Conservation (phyloP, 1,284 basidiomycete genomes). For the Abortiporus biennis region DNA sequence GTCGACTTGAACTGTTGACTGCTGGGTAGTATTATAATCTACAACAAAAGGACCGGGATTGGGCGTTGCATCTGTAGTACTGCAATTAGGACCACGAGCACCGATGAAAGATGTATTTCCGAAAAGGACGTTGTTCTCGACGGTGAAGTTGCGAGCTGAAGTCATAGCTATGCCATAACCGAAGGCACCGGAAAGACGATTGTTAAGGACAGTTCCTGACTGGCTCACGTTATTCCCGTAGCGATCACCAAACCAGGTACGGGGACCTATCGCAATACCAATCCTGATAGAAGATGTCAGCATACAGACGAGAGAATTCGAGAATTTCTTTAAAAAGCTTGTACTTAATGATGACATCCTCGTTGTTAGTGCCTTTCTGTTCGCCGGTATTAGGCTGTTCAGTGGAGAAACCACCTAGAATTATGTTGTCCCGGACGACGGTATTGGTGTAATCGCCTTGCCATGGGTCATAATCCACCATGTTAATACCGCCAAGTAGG, state of each 20-base stretch:
- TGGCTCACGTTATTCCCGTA: constrained; percentile 55
- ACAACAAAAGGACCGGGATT: constrained; percentile 53
- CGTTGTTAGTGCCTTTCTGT: constrained; percentile 47
- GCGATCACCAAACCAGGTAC: constrained; percentile 68
- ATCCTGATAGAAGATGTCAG: constrained; percentile 32
- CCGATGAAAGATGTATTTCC: constrained; percentile 80
- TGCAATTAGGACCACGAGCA: constrained; percentile 65
- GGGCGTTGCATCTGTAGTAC: constrained; percentile 41
- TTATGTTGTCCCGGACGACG: constrained; percentile 66
- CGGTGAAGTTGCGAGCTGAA: constrained; percentile 60
- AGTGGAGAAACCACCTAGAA: constrained; percentile 64
- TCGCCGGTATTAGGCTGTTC: constrained; percentile 31
- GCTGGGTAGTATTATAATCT: constrained; percentile 36
- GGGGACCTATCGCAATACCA: constrained; percentile 73
- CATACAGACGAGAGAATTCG: neutral
- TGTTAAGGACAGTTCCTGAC: constrained; percentile 58
- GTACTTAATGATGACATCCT: constrained; percentile 65
- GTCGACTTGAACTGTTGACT: constrained; percentile 41
- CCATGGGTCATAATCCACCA: constrained; percentile 77
- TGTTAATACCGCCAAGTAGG: constrained; percentile 72
- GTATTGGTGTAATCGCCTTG: constrained; percentile 66
- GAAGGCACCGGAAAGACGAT: constrained; percentile 68
- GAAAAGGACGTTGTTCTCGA: constrained; percentile 56
- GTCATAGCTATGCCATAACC: constrained; percentile 64
- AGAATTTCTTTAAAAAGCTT: constrained; percentile 21